These are phyloP conservation scores for Chiua sp. DNA, from an alignment of 1,284 basidiomycete species.

Conservation along the genomic window DNA sequence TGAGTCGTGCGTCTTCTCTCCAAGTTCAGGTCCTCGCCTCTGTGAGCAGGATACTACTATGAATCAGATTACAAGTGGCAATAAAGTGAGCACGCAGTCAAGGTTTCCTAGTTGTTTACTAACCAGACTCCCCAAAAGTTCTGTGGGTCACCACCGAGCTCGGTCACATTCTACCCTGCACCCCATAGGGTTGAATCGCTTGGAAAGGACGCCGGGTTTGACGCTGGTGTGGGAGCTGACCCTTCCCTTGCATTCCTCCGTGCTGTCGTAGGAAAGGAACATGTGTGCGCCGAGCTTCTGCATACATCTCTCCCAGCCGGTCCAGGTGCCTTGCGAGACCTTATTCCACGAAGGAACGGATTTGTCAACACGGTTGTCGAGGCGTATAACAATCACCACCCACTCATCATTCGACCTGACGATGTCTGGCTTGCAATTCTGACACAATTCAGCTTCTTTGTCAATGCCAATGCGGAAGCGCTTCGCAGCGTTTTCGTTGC, in stretches of 20 bases:
- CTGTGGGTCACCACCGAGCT: too few species aligned
- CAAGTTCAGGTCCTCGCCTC: too few species aligned
- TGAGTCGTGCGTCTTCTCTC: not conserved
- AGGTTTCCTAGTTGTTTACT: too few species aligned
- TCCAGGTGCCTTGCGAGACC: conserved; percentile 31
- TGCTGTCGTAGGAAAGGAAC: conserved; percentile 21
- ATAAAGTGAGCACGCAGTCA: too few species aligned
- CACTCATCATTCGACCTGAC: conserved; percentile 45
- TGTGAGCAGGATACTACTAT: too few species aligned
- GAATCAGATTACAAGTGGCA: too few species aligned
- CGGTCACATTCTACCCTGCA: too few species aligned
- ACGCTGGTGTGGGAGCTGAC: too few species aligned
- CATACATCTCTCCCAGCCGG: conserved; percentile 31
- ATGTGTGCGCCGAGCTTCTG: conserved; percentile 25
- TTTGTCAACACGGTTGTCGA: conserved; percentile 43
- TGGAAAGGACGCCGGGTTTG: too few species aligned
- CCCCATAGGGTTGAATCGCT: too few species aligned
- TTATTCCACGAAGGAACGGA: conserved; percentile 38
- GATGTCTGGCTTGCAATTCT: conserved; percentile 54
- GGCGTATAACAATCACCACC: conserved; percentile 46
- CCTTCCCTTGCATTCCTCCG: conserved; percentile 26
- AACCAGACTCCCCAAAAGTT: too few species aligned
- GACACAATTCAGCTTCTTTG: conserved; percentile 48
- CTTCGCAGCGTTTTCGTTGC: conserved; percentile 46
- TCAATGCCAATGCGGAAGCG: conserved; percentile 47